phyloP scores from a whole-genome alignment of 345 rosid genomes.

The Pugionium cornutum region DNA sequence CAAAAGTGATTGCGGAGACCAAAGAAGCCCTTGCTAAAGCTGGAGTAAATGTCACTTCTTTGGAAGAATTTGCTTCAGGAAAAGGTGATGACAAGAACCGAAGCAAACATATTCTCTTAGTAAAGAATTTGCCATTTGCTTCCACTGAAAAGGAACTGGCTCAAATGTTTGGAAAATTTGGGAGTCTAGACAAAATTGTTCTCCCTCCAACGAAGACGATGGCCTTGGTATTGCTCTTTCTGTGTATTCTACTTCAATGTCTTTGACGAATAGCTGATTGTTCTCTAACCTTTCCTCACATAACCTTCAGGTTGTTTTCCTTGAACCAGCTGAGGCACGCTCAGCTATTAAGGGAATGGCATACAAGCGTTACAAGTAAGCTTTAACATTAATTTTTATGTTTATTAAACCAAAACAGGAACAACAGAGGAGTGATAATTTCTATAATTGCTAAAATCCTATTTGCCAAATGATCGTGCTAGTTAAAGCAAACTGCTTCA shows the following conservation, averaged over 20 bases:
- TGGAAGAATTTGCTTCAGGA: constrained; percentile 72
- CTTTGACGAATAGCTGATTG: neutral
- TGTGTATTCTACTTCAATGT: neutral
- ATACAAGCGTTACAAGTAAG: constrained; percentile 91
- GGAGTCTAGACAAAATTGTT: constrained; percentile 74
- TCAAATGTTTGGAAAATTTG: constrained; percentile 82
- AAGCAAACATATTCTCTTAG: constrained; percentile 82
- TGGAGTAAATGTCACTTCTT: constrained; percentile 69
- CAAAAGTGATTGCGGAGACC: constrained; percentile 91
- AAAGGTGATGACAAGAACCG: constrained; percentile 61
- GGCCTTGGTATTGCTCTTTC: constrained; percentile 67
- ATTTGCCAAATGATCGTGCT: constrained; percentile 2
- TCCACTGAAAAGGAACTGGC: constrained; percentile 80
- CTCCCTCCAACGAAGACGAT: constrained; percentile 87
- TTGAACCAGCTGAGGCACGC: constrained; percentile 85
- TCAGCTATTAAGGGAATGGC: constrained; percentile 85
- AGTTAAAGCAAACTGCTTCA: constrained; percentile 14
- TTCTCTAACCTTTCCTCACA: constrained; percentile 19
- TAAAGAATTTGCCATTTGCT: constrained; percentile 90
- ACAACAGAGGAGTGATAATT: constrained; percentile 12
- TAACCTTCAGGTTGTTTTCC: constrained; percentile 72
- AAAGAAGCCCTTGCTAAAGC: constrained; percentile 77
- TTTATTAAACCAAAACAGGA: constrained; percentile 11
- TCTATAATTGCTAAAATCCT: neutral
- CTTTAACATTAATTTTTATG: constrained; percentile 21